Conservation (phyloP, 768 basidiomycete genomes). For the Porphyrellus cyaneotinctus region DNA sequence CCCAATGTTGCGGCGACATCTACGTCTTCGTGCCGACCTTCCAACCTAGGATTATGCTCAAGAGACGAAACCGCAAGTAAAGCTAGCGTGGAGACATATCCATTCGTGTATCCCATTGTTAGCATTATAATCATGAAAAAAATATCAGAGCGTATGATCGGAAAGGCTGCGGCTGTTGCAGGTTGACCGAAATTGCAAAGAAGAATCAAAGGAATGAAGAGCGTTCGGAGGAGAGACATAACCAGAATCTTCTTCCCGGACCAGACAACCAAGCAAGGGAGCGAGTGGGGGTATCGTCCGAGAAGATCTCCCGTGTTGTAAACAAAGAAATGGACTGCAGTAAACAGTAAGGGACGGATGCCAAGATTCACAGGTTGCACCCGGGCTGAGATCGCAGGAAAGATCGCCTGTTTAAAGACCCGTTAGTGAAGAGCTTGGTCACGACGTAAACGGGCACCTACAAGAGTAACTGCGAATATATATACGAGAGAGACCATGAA, state of each 20-base stretch:
- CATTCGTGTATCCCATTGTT: constrained; percentile 69
- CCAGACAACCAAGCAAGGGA: constrained; percentile 62
- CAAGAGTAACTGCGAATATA: background rate
- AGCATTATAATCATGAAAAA: constrained; percentile 71
- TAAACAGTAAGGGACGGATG: constrained; percentile 2
- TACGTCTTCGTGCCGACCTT: constrained; percentile 65
- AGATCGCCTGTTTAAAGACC: background rate
- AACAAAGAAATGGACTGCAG: constrained; percentile 65
- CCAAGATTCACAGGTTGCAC: background rate
- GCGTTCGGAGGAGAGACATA: constrained; percentile 1
- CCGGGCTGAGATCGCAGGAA: background rate
- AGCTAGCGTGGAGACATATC: constrained; percentile 70
- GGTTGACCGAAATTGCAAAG: constrained; percentile 58
- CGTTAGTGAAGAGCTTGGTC: background rate
- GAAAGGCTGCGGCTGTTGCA: constrained; percentile 20
- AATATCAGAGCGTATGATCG: constrained; percentile 68
- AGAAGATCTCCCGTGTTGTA: constrained; percentile 69
- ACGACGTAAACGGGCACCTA: background rate
- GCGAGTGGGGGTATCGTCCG: constrained; percentile 71
- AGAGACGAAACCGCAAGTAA: constrained; percentile 82
- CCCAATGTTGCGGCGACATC: constrained; percentile 80
- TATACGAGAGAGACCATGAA: constrained; percentile 1
- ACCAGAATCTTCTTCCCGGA: background rate
- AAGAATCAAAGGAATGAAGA: constrained; percentile 3
- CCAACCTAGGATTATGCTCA: constrained; percentile 39